Evolutionary conservation across 208 protist species (phyloP).

Genomic region (Acanthamoeba lenticulata): DNA sequence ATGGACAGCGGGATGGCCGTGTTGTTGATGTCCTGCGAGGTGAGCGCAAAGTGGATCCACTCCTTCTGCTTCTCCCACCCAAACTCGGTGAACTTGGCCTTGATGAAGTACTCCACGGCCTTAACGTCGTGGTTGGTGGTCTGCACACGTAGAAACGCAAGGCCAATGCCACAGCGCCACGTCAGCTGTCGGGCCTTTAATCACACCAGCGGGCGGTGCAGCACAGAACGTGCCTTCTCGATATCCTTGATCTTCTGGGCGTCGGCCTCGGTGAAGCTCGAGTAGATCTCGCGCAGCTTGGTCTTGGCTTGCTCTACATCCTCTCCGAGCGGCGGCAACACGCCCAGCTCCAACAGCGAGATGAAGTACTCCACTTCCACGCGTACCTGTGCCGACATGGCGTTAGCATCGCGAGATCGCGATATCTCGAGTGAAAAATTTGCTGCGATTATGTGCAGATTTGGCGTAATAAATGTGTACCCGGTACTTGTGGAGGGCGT

Average conservation of each 20-base stretch:
- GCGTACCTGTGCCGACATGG: slow-evolving; percentile 80
- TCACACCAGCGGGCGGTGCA: not conserved
- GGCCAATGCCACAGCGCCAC: not conserved
- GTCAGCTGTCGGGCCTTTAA: not conserved
- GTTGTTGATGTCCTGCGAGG: slow-evolving; percentile 98
- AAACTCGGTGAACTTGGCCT: slow-evolving; percentile 90
- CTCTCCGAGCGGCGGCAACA: slow-evolving; percentile 14
- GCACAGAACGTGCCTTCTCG: slow-evolving; percentile 83
- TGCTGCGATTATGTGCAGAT: no score
- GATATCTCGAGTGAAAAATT: not conserved
- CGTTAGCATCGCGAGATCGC: not conserved
- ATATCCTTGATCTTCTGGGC: slow-evolving; percentile 92
- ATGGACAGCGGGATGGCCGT: slow-evolving; percentile 94
- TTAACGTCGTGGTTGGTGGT: slow-evolving; percentile 97
- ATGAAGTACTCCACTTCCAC: slow-evolving; percentile 94
- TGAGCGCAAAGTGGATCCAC: slow-evolving; percentile 97
- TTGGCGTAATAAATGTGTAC: slow-evolving; percentile 7
- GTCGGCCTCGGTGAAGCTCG: slow-evolving; percentile 88
- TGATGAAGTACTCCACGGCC: slow-evolving; percentile 96
- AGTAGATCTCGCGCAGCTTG: slow-evolving; percentile 82
- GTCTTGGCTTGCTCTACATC: slow-evolving; percentile 74
- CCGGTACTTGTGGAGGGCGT: slow-evolving; percentile 78
- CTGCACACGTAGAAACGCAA: not conserved
- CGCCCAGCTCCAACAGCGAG: slow-evolving; percentile 80
- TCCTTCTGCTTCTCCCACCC: slow-evolving; percentile 87